Percentiles rank a stretch among this genome's conserved stretches.
phyloP scores from a whole-genome alignment of 2,329 filamentous ascomycete genomes.

The Trichoderma oligosporum region DNA sequence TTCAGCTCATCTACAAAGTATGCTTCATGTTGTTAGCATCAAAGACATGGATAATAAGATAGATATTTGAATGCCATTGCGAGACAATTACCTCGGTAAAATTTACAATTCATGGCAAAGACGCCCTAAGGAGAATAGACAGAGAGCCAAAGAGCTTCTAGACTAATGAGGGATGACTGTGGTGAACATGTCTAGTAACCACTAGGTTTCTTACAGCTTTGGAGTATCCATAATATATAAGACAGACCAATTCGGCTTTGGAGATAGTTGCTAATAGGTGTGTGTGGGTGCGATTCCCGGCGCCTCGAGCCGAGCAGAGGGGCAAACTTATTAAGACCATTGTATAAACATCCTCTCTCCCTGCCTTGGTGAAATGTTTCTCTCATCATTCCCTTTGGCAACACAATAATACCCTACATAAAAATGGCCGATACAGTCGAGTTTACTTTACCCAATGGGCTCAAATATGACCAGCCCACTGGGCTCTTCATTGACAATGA shows the following conservation, averaged over 20 bases:
- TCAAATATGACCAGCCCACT: constrained; percentile 11
- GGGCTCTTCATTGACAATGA: constrained; percentile 15
- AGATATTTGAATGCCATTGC: not conserved
- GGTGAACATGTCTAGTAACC: not conserved
- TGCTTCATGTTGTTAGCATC: not conserved
- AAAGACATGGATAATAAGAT: not conserved
- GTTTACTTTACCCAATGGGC: constrained; percentile 22
- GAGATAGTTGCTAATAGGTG: not conserved
- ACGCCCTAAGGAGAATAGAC: too few relatives aligned
- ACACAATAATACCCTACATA: not conserved
- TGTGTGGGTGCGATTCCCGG: constrained; percentile 3
- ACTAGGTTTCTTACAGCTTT: not conserved
- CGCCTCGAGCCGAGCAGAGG: not conserved
- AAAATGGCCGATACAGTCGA: constrained; percentile 7
- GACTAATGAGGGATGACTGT: not conserved
- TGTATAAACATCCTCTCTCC: not conserved
- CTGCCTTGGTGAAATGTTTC: not conserved
- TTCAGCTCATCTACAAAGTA: not conserved
- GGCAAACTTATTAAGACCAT: not conserved
- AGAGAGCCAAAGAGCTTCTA: not conserved
- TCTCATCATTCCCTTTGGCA: not conserved
- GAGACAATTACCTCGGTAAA: not conserved
- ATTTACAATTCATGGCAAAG: too few relatives aligned
- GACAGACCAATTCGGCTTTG: too few relatives aligned
- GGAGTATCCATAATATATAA: not conserved